A percentile compares a stretch with the other conserved stretches of the same genome.
Conservation (phyloP, 768 basidiomycete genomes). For the Termitomyces sp. region DNA sequence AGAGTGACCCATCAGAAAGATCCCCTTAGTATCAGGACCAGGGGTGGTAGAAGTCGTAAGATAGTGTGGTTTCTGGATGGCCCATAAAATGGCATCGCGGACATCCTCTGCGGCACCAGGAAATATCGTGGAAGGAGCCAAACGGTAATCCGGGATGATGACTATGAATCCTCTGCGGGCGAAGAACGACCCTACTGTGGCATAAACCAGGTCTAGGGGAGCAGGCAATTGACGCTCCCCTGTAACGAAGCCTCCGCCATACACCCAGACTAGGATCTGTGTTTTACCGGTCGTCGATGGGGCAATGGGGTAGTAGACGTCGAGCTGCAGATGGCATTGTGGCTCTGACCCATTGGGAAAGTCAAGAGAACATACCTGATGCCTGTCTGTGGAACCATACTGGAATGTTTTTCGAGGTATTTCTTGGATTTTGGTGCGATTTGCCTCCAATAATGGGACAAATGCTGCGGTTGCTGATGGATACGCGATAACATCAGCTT, state of each 20-base stretch:
- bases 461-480: constrained; percentile 1
- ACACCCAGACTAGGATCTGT: constrained; percentile 57
- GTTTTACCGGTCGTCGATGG: constrained; percentile 21
- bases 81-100: constrained; percentile 55
- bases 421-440: constrained; percentile 38
- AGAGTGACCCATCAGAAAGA: constrained; percentile 57
- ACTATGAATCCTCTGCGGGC: constrained; percentile 53
- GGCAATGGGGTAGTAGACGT: constrained; percentile 54
- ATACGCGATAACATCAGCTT: not conserved
- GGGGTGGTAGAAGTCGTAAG: constrained; percentile 24
- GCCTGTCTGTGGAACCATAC: constrained; percentile 48
- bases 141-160: constrained; percentile 66
- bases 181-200: constrained; percentile 57
- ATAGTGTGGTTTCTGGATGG: constrained; percentile 28
- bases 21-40: constrained; percentile 31
- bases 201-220: constrained; percentile 47
- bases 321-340: constrained; percentile 36
- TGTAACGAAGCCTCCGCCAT: constrained; percentile 58
- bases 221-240: constrained; percentile 44
- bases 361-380: constrained; percentile 31
- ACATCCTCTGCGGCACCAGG: constrained; percentile 53
- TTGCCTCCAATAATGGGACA: constrained; percentile 40
- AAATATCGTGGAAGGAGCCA: constrained; percentile 51
- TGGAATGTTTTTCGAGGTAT: constrained; percentile 50
- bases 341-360: not conserved